A percentile compares a stretch with the other conserved stretches of the same genome.
Evolutionary conservation across 495 filamentous ascomycete genomes (phyloP).

Genomic region (Aspergillus egyptiacus): DNA sequence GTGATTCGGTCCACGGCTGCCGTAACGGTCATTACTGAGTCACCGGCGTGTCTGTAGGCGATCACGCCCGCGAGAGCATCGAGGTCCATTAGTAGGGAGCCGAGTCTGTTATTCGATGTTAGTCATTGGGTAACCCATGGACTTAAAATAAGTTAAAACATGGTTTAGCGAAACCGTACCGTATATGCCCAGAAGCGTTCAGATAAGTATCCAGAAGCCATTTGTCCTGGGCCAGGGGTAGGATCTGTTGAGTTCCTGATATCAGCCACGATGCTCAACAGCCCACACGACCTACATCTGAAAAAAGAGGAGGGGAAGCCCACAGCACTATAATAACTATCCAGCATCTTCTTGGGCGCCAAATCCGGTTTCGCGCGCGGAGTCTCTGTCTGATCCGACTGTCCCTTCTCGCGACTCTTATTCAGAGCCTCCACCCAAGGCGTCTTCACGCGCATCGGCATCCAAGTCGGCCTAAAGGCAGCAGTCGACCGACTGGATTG

Average conservation of each 20-base stretch:
- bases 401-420: conserved; percentile 41
- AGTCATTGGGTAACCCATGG: no score
- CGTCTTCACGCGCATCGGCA: conserved; percentile 54
- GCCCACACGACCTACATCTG: no score
- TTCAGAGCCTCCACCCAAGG: conserved; percentile 66
- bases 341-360: conserved; percentile 58
- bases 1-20: conserved; percentile 77
- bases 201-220: conserved; percentile 67
- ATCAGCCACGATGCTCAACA: conserved; percentile 12
- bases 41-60: conserved; percentile 78
- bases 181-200: conserved; percentile 60
- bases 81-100: conserved; percentile 73
- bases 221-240: conserved; percentile 62
- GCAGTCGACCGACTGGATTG: conserved; percentile 26
- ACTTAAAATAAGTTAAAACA: background rate
- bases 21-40: conserved; percentile 70
- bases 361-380: conserved; percentile 42
- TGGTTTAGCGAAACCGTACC: conserved; percentile 41
- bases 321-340: conserved; percentile 59
- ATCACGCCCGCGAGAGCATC: conserved; percentile 77
- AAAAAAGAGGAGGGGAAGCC: conserved; percentile 12
- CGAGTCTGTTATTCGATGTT: no score
- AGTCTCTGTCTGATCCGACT: conserved; percentile 22
- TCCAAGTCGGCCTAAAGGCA: conserved; percentile 33
- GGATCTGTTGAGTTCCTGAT: conserved; percentile 37